Base-by-base conservation (phyloP, 495 filamentous ascomycete species). In the Talaromyces adpressus region DNA sequence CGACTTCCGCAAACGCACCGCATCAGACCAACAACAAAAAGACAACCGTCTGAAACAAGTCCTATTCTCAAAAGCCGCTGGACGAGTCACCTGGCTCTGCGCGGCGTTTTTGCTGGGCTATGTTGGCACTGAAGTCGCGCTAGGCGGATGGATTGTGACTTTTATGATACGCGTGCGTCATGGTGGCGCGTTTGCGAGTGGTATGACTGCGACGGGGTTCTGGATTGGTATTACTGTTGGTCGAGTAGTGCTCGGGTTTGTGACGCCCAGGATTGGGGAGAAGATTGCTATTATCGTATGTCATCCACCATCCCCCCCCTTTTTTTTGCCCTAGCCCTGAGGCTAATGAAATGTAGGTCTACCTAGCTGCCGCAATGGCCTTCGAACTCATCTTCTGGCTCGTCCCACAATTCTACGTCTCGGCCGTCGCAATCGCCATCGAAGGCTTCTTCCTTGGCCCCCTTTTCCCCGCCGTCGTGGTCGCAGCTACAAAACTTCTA, bases 71-170 rank as follows among this genome's bases (percentile, higher is more conserved):
- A 70, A 66, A 22, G 78, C 69, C 56, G 77, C 65, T 59, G 81
- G 69, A 39, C 64, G 72, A 7, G 82, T 94, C 3, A 89, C 89
- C 27, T 97, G 91, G 91, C 73, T 94, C 23, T 84, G 85, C 39
- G 83, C 92, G 8, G 51, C 89, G 16, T 96, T 95, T 74, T 74
- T 94, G 41, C 79, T 96, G 3, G 84, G 83, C 45, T 95, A 94
- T 68, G 90, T 94, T 11, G 92, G 92, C 49, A 76, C 87, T n/a
- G 92, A 97, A 71, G 92, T 97, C 22, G 86, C 88, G 0, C 81
- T 96, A 0, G 91, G 91, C 32, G 86, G 86, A 8, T 89, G 86
- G 86, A 84, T 88, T 64, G 84, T 87, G 36, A 82, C 79, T 3
- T 89, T 87, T 64, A 88, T 88, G 84, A 82, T 85, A 16, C 74